Percentiles rank a stretch among this genome's conserved stretches.
Evolutionary conservation across 768 basidiomycete genomes (phyloP).

Genomic region (Tulasnella calospora): DNA sequence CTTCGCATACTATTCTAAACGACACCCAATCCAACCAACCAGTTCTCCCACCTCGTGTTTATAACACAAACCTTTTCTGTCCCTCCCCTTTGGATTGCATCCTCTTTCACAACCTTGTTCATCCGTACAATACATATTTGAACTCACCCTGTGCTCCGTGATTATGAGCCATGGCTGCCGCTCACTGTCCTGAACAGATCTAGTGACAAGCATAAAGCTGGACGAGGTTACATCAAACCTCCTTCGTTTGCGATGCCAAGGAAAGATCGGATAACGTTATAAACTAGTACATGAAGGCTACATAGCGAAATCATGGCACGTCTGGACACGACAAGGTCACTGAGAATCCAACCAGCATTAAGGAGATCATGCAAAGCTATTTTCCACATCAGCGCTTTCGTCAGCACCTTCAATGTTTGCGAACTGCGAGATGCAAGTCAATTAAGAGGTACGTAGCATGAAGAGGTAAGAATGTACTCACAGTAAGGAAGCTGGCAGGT

Average conservation of each 20-base stretch:
- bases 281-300: not conserved
- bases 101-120: too few species aligned
- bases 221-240: too few species aligned
- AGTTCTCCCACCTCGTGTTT: not conserved
- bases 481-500: slow-evolving; percentile 88
- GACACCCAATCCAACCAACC: not conserved
- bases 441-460: not conserved
- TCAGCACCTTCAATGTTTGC: slow-evolving; percentile 86
- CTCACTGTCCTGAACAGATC: too few species aligned
- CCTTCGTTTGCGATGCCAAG: not conserved
- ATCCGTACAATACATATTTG: too few species aligned
- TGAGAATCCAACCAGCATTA: not conserved
- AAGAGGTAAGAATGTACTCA: slow-evolving; percentile 41
- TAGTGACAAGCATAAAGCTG: too few species aligned
- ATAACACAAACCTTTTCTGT: not conserved
- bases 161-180: too few species aligned
- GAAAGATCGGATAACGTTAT: slow-evolving; percentile 2
- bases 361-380: slow-evolving; percentile 69
- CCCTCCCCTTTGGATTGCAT: not conserved
- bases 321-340: not conserved
- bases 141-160: too few species aligned
- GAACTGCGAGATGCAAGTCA: slow-evolving; percentile 49
- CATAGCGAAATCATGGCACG: not conserved
- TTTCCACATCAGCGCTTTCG: slow-evolving; percentile 93
- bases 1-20: not conserved